A percentile compares a stretch with the other conserved stretches of the same genome.
These are phyloP conservation scores for Platanthera zijinensis DNA, from an alignment of 106 monocot genomes.

Conservation along the genomic window DNA sequence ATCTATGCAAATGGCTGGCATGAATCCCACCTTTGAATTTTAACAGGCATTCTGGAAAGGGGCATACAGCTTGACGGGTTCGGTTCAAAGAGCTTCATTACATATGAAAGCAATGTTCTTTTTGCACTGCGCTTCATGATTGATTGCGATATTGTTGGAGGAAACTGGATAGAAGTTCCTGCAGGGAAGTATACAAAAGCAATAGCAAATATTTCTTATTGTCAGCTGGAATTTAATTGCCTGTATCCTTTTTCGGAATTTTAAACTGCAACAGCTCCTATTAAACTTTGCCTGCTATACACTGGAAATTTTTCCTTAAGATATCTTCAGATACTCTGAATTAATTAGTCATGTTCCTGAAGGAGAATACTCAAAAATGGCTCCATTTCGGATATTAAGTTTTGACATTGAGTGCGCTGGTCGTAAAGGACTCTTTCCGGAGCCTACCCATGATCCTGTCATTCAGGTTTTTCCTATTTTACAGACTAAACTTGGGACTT, in stretches of 20 bases:
- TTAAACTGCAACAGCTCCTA: neutral
- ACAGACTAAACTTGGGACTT: constrained; percentile 1
- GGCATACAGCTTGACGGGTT: constrained; percentile 88
- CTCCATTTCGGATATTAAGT: constrained; percentile 97
- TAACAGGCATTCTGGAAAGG: constrained; percentile 85
- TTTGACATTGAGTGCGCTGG: constrained; percentile 99
- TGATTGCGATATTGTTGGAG: constrained; percentile 90
- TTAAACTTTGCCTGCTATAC: neutral
- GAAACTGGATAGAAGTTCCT: constrained; percentile 95
- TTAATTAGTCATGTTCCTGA: constrained; percentile 89
- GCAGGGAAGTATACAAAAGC: constrained; percentile 71
- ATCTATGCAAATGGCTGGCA: neutral
- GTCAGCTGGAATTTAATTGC: constrained; percentile 86
- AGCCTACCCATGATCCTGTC: constrained; percentile 95
- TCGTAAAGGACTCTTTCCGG: constrained; percentile 96
- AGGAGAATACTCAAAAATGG: constrained; percentile 95
- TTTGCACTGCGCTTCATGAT: constrained; percentile 99
- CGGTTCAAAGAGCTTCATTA: constrained; percentile 80
- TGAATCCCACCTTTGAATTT: neutral
- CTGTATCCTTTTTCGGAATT: constrained; percentile 69
- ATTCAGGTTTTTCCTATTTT: constrained; percentile 68
- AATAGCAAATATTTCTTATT: constrained; percentile 56
- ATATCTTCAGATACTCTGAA: constrained; percentile 58
- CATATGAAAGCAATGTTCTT: constrained; percentile 98
- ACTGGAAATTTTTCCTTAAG: constrained; percentile 29